phyloP scores from a whole-genome alignment of 140 eudicot species.

The Anethum foeniculum region DNA sequence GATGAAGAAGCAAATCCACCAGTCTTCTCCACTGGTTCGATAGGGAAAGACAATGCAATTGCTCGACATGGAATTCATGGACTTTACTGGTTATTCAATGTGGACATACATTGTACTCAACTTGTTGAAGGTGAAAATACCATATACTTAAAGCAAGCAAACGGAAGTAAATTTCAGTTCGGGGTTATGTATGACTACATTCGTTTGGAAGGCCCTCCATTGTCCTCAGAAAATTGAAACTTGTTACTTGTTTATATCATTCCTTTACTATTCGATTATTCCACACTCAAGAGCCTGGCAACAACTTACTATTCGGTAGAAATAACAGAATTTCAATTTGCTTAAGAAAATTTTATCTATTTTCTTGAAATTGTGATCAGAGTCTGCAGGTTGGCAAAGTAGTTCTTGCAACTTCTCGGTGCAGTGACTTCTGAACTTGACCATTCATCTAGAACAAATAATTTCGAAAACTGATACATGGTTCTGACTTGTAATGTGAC shows the following conservation, averaged over 20 bases:
- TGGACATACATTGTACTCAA: neutral
- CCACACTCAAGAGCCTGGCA: neutral
- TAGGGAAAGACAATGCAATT: constrained; percentile 6
- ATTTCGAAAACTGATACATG: neutral
- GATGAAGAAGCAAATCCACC: neutral
- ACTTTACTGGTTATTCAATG: constrained; percentile 1
- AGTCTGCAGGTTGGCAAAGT: neutral
- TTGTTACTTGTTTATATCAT: neutral
- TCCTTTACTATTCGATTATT: neutral
- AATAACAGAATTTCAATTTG: neutral
- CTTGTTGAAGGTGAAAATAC: neutral
- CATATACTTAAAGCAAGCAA: neutral
- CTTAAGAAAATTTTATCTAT: too few relatives aligned
- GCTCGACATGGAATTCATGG: constrained; percentile 11
- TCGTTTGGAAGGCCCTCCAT: neutral
- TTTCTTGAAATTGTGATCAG: neutral
- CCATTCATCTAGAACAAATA: neutral
- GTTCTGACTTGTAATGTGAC: neutral
- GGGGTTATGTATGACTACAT: constrained; percentile 13
- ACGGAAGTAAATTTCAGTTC: neutral
- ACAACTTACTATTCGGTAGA: neutral
- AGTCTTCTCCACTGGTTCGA: neutral
- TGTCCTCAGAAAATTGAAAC: neutral
- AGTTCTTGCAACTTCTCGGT: neutral
- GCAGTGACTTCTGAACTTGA: neutral